Evolutionary conservation across 129 eudicot genomes (phyloP), one percentile per base, ranked within the genome.

Genomic region (Lactuca sativa): DNA sequence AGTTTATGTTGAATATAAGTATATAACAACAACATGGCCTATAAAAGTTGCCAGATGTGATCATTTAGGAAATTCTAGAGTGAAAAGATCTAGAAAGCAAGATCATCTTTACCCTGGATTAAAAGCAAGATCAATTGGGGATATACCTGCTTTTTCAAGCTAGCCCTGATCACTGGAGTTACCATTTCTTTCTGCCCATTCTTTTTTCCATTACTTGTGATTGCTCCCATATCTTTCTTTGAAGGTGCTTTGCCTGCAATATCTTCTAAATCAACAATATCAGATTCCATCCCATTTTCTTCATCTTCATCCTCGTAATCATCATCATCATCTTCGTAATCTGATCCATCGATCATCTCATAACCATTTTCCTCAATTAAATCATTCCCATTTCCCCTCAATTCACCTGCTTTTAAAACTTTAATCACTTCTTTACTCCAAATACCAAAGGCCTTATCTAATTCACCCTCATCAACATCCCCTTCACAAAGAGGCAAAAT

Each of bases 91-190:
- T 25, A 25, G 30, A 25, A 25, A 25, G 30, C 30, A 25, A 25
- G 30, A 25, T 25, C 30, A 25, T 25, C 30, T 5, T 40, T 40
- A 40, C 44, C n/a, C 38, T 36, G 5, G 5, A 36, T 4, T 36
- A 47, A 2, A 47, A 25, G 30, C 12, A 47, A 47, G 52, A 47
- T 47, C 52, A 47, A 12, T 3, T 9, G n/a, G 5, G 3, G 5
- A 54, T 31, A 17, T 73, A 93, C 97, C 97, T 93, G 99, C 69
- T 93, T 93, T 67, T 81, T 84, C 61, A 90, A 74, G 76, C 85
- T 93, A 56, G 99, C 97, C 64, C 99, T 83, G 25, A 93, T 80
- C n/a, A 93, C 90, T 0, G 97, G 97, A 51, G 99, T 89, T n/a
- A 93, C 97, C 97, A 93, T 89, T 62, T 87, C 99, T 58, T 82